Conservation (phyloP, 768 basidiomycete species). For the Antrodiella citrinella region DNA sequence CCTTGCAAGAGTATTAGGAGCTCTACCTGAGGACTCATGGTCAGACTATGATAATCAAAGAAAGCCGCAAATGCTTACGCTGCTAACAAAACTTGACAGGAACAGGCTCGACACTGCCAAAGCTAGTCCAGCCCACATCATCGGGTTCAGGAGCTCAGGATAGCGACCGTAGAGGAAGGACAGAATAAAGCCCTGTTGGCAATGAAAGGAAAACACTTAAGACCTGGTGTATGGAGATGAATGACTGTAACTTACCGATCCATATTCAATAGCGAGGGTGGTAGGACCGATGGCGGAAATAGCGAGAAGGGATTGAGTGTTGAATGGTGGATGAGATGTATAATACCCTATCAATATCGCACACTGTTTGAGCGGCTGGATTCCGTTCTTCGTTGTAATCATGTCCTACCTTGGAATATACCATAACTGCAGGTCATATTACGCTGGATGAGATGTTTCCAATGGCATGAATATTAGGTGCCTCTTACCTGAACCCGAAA, state of each 20-base stretch:
- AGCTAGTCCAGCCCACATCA: neutral
- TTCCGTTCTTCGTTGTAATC: neutral
- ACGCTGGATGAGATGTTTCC: neutral
- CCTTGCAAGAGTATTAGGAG: neutral
- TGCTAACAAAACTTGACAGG: neutral
- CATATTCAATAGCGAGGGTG: slow-evolving; percentile 13
- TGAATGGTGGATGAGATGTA: slow-evolving; percentile 16
- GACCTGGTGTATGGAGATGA: too few species aligned
- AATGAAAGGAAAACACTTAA: too few species aligned
- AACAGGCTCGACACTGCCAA: neutral
- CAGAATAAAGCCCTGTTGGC: neutral
- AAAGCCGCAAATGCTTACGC: neutral
- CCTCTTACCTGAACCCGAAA: slow-evolving; percentile 15
- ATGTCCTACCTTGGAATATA: slow-evolving; percentile 4
- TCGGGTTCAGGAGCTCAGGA: neutral
- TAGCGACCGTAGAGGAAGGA: neutral
- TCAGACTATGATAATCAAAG: neutral
- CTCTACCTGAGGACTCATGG: neutral
- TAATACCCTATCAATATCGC: slow-evolving; percentile 10
- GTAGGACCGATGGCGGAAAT: slow-evolving; percentile 15
- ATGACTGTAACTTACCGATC: slow-evolving; percentile 13
- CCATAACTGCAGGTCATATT: slow-evolving; percentile 1
- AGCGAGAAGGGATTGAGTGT: slow-evolving; percentile 8
- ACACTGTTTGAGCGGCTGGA: neutral
- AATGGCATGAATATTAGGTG: too few species aligned